phyloP scores from a whole-genome alignment of 2,329 filamentous ascomycete species.

The Ophiocordyceps robertsii region DNA sequence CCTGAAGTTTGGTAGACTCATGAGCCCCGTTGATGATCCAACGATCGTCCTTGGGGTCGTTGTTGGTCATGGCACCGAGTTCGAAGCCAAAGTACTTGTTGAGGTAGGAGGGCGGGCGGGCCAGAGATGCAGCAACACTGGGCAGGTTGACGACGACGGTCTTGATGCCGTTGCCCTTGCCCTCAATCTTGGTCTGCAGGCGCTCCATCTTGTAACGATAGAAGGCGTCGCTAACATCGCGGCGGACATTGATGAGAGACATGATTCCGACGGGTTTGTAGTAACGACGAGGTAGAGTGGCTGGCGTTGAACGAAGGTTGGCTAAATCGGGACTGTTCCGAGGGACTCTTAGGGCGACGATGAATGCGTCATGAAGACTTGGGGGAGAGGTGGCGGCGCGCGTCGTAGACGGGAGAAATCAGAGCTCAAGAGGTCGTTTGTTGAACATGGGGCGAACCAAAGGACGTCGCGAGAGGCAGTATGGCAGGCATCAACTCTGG shows the following conservation, averaged over 20 bases:
- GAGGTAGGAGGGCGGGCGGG: constrained; percentile 83
- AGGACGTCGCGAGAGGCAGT: constrained; percentile 30
- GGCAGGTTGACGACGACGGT: constrained; percentile 92
- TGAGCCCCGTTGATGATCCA: constrained; percentile 99
- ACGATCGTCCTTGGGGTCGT: constrained; percentile 90
- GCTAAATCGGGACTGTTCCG: constrained; percentile 6
- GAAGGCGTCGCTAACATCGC: constrained; percentile 96
- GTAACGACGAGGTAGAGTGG: not conserved
- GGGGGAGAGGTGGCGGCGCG: not conserved
- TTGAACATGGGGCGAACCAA: constrained; percentile 42
- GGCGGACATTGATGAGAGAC: constrained; percentile 96
- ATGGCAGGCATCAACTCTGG: constrained; percentile 45
- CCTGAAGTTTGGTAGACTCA: constrained; percentile 88
- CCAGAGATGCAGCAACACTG: constrained; percentile 84
- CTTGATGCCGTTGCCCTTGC: constrained; percentile 99
- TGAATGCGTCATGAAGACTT: constrained; percentile 24
- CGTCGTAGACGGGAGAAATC: constrained; percentile 24
- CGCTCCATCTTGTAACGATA: constrained; percentile 99
- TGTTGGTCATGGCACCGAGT: constrained; percentile 96
- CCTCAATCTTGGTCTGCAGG: constrained; percentile 97
- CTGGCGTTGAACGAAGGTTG: not conserved
- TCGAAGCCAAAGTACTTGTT: constrained; percentile 99
- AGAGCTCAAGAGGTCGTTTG: constrained; percentile 39
- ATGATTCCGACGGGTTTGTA: constrained; percentile 48
- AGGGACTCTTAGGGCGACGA: constrained; percentile 8